phyloP scores from a whole-genome alignment of 768 basidiomycete species.

The Serpula lacrymans region DNA sequence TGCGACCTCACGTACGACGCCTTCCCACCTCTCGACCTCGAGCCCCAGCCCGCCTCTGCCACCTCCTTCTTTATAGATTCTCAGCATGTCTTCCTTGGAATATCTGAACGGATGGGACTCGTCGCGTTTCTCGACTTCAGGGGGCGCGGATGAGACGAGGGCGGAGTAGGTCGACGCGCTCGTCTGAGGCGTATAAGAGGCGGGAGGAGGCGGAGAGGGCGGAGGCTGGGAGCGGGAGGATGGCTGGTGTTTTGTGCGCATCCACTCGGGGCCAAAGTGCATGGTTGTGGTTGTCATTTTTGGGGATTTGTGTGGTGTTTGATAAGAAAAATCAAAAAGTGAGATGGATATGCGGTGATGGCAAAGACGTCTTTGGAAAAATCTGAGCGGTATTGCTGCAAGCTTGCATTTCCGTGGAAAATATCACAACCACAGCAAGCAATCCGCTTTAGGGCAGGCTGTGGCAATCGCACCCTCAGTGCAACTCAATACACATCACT shows the following conservation, averaged over 20 bases:
- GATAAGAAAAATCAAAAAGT: too few species aligned
- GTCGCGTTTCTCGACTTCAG: conserved; percentile 54
- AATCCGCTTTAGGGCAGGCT: conserved; percentile 31
- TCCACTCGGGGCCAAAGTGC: conserved; percentile 94
- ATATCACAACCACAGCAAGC: conserved; percentile 11
- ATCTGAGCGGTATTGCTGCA: conserved; percentile 10
- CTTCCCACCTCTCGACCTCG: conserved; percentile 88
- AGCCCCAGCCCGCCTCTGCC: conserved; percentile 72
- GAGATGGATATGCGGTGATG: conserved; percentile 9
- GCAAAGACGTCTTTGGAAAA: conserved; percentile 18
- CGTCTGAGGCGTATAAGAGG: conserved; percentile 35
- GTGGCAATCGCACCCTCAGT: not conserved
- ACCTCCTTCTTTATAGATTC: conserved; percentile 78
- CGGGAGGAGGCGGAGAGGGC: conserved; percentile 56
- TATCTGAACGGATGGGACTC: conserved; percentile 80
- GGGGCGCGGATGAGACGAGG: conserved; percentile 55
- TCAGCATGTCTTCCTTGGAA: conserved; percentile 79
- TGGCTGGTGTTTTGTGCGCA: conserved; percentile 73
- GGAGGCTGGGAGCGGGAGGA: conserved; percentile 50
- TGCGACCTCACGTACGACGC: conserved; percentile 75
- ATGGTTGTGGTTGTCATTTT: conserved; percentile 64
- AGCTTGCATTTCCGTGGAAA: conserved; percentile 22
- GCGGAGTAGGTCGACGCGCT: conserved; percentile 69
- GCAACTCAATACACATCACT: not conserved
- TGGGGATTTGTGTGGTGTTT: conserved; percentile 9